Percentiles rank a stretch among this genome's conserved stretches.
Evolutionary conservation across 305 asterid genomes (phyloP).

Genomic region (Nicotiana rustica): DNA sequence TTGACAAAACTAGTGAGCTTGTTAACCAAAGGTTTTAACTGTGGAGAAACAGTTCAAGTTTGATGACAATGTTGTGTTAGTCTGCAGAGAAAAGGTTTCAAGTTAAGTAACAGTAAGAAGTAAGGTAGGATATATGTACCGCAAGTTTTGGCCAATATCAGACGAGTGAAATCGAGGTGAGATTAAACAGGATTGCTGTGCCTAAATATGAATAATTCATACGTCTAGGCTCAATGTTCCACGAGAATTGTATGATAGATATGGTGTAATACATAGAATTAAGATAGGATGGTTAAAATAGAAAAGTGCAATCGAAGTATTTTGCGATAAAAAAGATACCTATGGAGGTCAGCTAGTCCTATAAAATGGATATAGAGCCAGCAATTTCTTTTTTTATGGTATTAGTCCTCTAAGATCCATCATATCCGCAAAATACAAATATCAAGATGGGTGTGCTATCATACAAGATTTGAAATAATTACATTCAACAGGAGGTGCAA

Average conservation of each 20-base stretch:
- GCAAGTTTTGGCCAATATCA: constrained; percentile 2
- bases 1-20: not conserved
- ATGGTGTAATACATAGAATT: not conserved
- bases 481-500: not conserved
- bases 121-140: not conserved
- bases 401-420: not conserved
- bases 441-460: not conserved
- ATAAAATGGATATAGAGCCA: not conserved
- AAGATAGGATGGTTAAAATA: not conserved
- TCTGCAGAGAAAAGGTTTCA: not conserved
- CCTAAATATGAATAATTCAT: not conserved
- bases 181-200: not conserved
- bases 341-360: not conserved
- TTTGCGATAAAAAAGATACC: not conserved
- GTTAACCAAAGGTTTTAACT: not conserved
- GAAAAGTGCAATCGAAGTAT: not conserved
- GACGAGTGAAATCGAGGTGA: not conserved
- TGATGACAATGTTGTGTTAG: no score
- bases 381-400: not conserved
- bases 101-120: constrained; percentile 1
- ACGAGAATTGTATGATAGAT: not conserved
- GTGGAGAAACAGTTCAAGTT: not conserved
- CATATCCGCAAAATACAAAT: not conserved
- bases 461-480: not conserved
- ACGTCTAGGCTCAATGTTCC: constrained; percentile 3